These are phyloP conservation scores for Actinidia polygama DNA, from an alignment of 179 eudicot species.

Conservation along the genomic window DNA sequence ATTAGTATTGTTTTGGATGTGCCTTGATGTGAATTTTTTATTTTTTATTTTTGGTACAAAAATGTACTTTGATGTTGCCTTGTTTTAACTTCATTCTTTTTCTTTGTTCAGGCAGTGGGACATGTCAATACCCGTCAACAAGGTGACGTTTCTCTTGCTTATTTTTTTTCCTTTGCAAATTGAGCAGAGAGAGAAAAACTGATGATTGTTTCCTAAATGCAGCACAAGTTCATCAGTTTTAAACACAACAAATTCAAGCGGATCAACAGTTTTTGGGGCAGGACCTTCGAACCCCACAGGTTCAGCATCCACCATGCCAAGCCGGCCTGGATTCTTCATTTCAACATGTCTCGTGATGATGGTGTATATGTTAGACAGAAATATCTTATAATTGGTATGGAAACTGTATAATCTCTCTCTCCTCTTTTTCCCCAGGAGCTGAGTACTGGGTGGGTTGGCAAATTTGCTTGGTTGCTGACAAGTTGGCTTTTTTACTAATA, in stretches of 20 bases:
- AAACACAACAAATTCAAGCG: conserved; percentile 61
- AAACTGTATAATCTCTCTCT: not conserved
- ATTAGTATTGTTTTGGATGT: too few species aligned
- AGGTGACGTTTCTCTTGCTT: conserved; percentile 45
- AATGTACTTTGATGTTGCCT: not conserved
- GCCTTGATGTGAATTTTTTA: too few species aligned
- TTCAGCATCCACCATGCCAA: conserved; percentile 23
- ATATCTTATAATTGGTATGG: not conserved
- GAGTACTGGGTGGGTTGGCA: not conserved
- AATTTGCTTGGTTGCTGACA: conserved; percentile 3
- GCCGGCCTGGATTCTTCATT: not conserved
- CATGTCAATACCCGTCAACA: conserved; percentile 48
- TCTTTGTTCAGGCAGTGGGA: conserved; percentile 32
- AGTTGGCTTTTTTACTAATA: conserved; percentile 27
- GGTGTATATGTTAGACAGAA: conserved; percentile 14
- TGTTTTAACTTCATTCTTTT: not conserved
- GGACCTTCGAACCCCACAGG: conserved; percentile 58
- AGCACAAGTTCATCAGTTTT: conserved; percentile 50
- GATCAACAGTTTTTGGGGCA: conserved; percentile 59
- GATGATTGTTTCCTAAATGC: conserved; percentile 18
- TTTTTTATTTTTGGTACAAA: too few species aligned
- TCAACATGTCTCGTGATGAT: conserved; percentile 16
- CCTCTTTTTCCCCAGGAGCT: not conserved
- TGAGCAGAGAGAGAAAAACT: not conserved
- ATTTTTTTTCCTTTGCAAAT: not conserved